Base-by-base conservation (phyloP, 768 basidiomycete species). In the Suillus sp. region DNA sequence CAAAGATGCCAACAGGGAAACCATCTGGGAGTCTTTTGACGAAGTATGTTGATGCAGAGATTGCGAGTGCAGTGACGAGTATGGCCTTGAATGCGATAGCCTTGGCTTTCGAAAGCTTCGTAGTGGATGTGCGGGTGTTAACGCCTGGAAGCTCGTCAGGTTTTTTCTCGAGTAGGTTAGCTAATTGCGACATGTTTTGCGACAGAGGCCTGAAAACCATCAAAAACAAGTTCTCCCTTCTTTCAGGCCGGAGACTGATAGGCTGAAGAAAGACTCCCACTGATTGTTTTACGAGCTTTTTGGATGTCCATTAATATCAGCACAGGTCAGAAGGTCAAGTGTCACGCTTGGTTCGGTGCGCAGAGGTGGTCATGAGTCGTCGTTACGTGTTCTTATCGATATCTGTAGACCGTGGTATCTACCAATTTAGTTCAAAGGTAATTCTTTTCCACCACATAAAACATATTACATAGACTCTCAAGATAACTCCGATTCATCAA, bases 401-500 rank as follows among this genome's bases (percentile, higher is more conserved):
- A n/a, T n/a, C n/a, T 14, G 7, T 14, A 10, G 45, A 47, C 45
- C 45, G 45, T 45, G 43, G 43, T 27, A 50, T 50, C 16, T 18
- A 50, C 48, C 25, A 50, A 22, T 45, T 10, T 10, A 48, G 14
- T 27, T 30, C 27, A 16, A 27, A 18, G 16, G 25, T 27, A 14
- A 48, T 25, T 7, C 47, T 25, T 48, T 48, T 14, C 14, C 18
- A 9, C 50, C 50, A 4, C 30, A 30, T 27, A 51, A 30, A 51
- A 30, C 9, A 2, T 20, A 51, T 51, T 30, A 30, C 4, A 8
- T 50, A 45, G 25, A n/a, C 54, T 37, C 22, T 65, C 61, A 67
- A 9, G 34, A 38, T 4, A 67, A 59, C 8, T 47, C 27, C 14
- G 82, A 77, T 70, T 91, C 89, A 62, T 92, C 90, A 1, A 79